phyloP scores from a whole-genome alignment of 169 alveolate species.

The Cryptosporidium xiaoi region DNA sequence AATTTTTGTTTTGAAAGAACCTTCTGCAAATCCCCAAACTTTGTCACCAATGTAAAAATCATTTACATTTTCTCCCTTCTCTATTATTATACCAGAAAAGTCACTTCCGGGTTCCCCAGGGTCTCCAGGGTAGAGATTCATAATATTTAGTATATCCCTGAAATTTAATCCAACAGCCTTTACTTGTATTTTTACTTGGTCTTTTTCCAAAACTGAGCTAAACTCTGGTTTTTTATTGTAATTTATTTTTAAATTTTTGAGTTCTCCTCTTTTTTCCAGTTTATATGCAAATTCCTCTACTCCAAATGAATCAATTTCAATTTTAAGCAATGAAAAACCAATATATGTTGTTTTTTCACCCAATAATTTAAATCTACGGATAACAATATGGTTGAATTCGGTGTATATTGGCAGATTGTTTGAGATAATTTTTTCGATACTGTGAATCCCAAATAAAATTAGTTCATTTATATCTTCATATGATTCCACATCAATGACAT shows the following conservation, averaged over 20 bases:
- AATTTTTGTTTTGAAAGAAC: constrained; percentile 52
- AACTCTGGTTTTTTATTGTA: background rate
- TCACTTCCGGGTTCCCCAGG: constrained; percentile 75
- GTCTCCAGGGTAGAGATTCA: constrained; percentile 76
- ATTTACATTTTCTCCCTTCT: constrained; percentile 24
- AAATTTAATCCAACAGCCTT: constrained; percentile 85
- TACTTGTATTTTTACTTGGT: constrained; percentile 79
- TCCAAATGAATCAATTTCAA: constrained; percentile 22
- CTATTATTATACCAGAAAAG: constrained; percentile 45
- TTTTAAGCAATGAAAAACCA: constrained; percentile 24
- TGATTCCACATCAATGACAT: constrained; percentile 47
- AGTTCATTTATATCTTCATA: background rate
- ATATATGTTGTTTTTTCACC: constrained; percentile 9
- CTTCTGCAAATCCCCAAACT: constrained; percentile 72
- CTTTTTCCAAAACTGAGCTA: background rate
- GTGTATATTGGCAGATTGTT: background rate
- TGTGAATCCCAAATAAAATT: constrained; percentile 34
- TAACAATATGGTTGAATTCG: constrained; percentile 32
- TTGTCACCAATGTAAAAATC: constrained; percentile 18
- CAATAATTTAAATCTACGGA: constrained; percentile 6
- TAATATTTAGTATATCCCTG: constrained; percentile 84
- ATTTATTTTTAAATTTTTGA: constrained; percentile 28
- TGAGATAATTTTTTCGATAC: background rate
- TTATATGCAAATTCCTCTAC: constrained; percentile 30
- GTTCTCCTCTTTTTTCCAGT: constrained; percentile 50